Percentiles rank a stretch among this genome's conserved stretches.
phyloP scores from a whole-genome alignment of 768 basidiomycete genomes.

The Melanogaster broomeanus region DNA sequence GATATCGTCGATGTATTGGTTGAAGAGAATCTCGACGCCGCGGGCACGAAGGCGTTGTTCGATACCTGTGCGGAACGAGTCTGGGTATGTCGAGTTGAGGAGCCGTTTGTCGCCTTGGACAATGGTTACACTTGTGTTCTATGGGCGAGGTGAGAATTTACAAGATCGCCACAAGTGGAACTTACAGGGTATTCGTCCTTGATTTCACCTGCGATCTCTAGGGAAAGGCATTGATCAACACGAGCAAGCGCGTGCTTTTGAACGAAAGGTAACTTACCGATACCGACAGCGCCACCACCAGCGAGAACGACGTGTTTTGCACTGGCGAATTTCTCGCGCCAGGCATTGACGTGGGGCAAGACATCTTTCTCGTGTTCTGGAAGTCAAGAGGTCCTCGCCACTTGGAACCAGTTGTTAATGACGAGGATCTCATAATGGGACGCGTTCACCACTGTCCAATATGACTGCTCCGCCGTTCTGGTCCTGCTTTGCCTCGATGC shows the following conservation, averaged over 20 bases:
- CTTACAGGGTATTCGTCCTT: constrained; percentile 42
- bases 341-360: constrained; percentile 28
- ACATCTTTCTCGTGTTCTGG: constrained; percentile 37
- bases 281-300: constrained; percentile 58
- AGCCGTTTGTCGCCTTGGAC: constrained; percentile 57
- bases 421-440: constrained; percentile 60
- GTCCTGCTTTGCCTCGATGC: constrained; percentile 38
- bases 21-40: constrained; percentile 51
- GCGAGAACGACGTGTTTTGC: constrained; percentile 48
- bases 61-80: constrained; percentile 50
- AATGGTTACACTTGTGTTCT: constrained; percentile 54
- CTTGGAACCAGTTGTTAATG: constrained; percentile 55
- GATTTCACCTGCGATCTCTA: constrained; percentile 49
- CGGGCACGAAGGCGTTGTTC: constrained; percentile 42
- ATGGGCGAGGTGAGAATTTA: constrained; percentile 10
- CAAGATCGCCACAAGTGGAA: not conserved
- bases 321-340: constrained; percentile 34
- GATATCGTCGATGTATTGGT: constrained; percentile 51
- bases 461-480: constrained; percentile 48
- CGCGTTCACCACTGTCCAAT: constrained; percentile 48
- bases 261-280: constrained; percentile 36
- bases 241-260: not conserved
- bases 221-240: not conserved
- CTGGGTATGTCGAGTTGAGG: constrained; percentile 57
- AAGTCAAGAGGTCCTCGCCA: constrained; percentile 54